phyloP scores from a whole-genome alignment of 1,284 basidiomycete species.

The Trichosporon faecale region DNA sequence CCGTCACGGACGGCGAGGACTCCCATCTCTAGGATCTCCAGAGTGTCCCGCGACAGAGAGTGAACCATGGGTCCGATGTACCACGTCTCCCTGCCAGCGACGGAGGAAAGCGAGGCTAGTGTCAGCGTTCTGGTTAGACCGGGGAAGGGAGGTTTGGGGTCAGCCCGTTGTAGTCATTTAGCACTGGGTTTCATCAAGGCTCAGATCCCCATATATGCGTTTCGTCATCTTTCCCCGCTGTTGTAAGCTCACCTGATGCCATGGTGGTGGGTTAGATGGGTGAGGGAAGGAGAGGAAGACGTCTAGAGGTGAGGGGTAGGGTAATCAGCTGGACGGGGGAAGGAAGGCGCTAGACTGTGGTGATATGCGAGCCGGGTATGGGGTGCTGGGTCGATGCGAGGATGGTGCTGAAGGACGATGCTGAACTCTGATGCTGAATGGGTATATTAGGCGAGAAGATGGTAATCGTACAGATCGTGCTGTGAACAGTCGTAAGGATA shows the following conservation, averaged over 20 bases:
- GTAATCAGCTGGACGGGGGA: background rate
- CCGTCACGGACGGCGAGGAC: slow-evolving; percentile 65
- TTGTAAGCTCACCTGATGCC: background rate
- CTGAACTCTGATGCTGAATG: background rate
- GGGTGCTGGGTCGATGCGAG: too few species aligned
- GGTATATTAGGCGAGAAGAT: background rate
- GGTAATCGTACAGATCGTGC: background rate
- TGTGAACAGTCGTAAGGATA: background rate
- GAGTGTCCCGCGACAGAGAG: slow-evolving; percentile 59
- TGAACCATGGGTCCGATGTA: slow-evolving; percentile 70
- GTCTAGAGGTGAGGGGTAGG: background rate
- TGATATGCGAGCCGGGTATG: background rate
- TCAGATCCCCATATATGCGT: slow-evolving; percentile 8
- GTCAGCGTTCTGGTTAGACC: background rate
- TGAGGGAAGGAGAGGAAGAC: background rate
- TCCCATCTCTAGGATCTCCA: slow-evolving; percentile 59
- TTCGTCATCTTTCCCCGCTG: background rate
- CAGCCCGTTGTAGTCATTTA: slow-evolving; percentile 4
- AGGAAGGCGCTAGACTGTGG: background rate
- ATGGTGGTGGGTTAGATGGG: background rate
- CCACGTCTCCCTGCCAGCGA: background rate
- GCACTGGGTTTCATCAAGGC: background rate
- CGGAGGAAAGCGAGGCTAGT: slow-evolving; percentile 38
- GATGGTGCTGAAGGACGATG: background rate
- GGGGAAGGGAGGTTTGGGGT: background rate